Percentiles rank a stretch among this genome's conserved stretches.
These are phyloP conservation scores for Phytophthora nicotianae DNA, from an alignment of 352 stramenopile genomes.

Conservation along the genomic window DNA sequence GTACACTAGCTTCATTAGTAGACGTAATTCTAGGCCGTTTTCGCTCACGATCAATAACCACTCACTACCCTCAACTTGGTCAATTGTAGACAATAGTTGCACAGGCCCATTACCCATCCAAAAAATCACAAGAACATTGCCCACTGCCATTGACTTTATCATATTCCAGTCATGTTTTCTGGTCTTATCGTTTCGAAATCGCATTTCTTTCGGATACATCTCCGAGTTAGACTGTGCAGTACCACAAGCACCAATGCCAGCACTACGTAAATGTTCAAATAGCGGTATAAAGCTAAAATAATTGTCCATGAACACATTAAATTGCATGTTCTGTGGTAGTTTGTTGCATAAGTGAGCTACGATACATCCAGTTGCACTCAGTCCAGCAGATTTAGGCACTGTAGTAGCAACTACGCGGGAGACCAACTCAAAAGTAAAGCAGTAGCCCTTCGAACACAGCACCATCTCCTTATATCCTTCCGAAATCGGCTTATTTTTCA, in stretches of 20 bases:
- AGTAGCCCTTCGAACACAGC: background rate
- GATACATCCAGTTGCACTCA: too few species aligned
- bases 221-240: background rate
- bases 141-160: background rate
- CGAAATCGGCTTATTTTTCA: background rate
- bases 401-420: background rate
- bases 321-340: background rate
- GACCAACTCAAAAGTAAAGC: background rate
- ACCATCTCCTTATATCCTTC: background rate
- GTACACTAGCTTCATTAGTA: too few species aligned
- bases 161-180: background rate
- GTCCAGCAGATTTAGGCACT: background rate
- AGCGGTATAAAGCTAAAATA: background rate
- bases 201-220: too few species aligned
- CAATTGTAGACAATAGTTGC: too few species aligned
- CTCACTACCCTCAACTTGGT: too few species aligned
- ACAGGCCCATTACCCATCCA: background rate
- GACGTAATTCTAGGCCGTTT: too few species aligned
- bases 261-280: background rate
- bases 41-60: too few species aligned
- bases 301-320: background rate
- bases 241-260: background rate
- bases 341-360: background rate
- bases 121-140: background rate
- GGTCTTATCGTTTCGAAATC: background rate